These are phyloP conservation scores for Penicilliopsis zonata DNA, from an alignment of 495 filamentous ascomycete species.

Conservation along the genomic window DNA sequence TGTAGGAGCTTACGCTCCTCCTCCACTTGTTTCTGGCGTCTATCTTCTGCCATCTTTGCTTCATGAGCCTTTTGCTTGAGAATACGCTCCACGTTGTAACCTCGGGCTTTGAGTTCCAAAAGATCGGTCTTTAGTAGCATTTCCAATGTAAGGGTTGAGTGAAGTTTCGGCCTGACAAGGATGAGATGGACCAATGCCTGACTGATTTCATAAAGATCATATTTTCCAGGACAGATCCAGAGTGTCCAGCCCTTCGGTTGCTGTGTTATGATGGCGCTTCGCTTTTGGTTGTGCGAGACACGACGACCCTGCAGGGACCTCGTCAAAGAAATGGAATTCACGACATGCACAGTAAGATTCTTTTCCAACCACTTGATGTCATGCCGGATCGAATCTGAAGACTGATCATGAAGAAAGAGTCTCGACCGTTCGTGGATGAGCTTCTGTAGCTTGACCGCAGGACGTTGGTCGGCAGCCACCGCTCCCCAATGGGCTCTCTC, in stretches of 20 bases:
- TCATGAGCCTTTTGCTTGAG: slow-evolving; percentile 74
- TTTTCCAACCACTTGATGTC: slow-evolving; percentile 84
- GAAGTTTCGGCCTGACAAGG: slow-evolving; percentile 70
- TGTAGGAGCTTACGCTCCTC: slow-evolving; percentile 55
- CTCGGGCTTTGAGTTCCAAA: slow-evolving; percentile 61
- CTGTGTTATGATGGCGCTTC: slow-evolving; percentile 53
- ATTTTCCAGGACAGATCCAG: slow-evolving; percentile 47
- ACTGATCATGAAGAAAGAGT: slow-evolving; percentile 72
- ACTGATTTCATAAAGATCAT: slow-evolving; percentile 81
- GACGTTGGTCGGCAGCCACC: slow-evolving; percentile 36
- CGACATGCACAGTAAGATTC: slow-evolving; percentile 65
- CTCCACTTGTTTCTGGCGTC: slow-evolving; percentile 63
- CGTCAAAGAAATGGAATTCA: slow-evolving; percentile 60
- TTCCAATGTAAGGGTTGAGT: slow-evolving; percentile 76
- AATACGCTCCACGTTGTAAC: slow-evolving; percentile 92
- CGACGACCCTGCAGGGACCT: slow-evolving; percentile 56
- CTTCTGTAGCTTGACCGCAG: slow-evolving; percentile 51
- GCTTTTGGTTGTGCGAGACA: slow-evolving; percentile 53
- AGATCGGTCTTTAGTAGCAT: slow-evolving; percentile 77
- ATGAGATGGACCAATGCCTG: slow-evolving; percentile 68
- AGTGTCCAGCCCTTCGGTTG: slow-evolving; percentile 35
- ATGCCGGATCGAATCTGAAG: slow-evolving; percentile 56
- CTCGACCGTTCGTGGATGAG: slow-evolving; percentile 75
- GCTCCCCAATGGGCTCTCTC: slow-evolving; percentile 36
- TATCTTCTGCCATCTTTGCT: slow-evolving; percentile 70